Base-by-base conservation (phyloP, 352 stramenopile species). In the Globisporangium rhizosaccharum region DNA sequence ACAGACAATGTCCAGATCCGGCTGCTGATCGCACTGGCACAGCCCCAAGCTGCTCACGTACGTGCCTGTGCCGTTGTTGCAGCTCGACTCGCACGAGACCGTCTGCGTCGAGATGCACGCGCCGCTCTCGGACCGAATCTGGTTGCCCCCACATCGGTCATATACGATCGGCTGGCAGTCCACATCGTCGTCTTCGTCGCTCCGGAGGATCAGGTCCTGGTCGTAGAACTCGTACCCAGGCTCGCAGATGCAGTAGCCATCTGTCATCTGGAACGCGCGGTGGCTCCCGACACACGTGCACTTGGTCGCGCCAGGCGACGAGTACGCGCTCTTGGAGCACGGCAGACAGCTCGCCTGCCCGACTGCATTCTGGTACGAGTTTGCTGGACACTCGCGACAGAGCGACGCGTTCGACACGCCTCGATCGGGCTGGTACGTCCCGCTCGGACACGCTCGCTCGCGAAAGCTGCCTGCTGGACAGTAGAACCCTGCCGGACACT, bases 111-210 rank as follows among this genome's bases (percentile, higher is more conserved):
- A 67, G 1, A 88, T 68, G 48, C 92, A 98, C 0, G 55, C 65
- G 0, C 92, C 92, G 37, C 67, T 64, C 28, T 92, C 80, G 12
- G 80, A 82, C 10, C 92, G 88, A 9, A 94, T 72, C 66, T 97
- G 72, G 49, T 57, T 75, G 7, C 69, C 72, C 0, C 75, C 62
- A 51, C 92, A 98, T 7, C 88, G 84, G 37, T 89, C 70, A 56
- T 96, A 97, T 15, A 97, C 90, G 26, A 96, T 92, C 0, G 90
- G 92, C 57, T 98, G 92, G 57, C 92, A 98, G 58, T 97, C 88
- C 2, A 94, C 79, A 14, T 87, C 70, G 26, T 83, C 87, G 56
- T 98, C 90, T 67, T 88, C 75, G 37, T 94, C 84, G 49, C 77
- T 92, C 11, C 81, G 72, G 11, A 90, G 66, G 3, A 96, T 73